Conservation (phyloP, 1,284 basidiomycete genomes). For the Lentinus polychrous region DNA sequence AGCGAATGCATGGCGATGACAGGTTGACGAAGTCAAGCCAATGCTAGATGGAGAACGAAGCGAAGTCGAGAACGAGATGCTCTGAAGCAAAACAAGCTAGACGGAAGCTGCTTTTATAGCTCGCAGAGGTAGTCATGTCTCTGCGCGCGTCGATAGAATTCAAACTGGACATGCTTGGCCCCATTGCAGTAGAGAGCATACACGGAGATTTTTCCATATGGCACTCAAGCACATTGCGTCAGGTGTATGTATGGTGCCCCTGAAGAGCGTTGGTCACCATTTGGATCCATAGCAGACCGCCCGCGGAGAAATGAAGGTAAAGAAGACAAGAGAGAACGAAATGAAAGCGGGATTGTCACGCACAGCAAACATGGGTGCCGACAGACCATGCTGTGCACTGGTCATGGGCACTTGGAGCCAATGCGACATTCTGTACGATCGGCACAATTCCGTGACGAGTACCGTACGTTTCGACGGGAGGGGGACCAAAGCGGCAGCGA, state of each 20-base stretch:
- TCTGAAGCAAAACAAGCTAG: neutral
- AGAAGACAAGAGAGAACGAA: neutral
- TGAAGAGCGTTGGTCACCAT: neutral
- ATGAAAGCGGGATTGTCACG: neutral
- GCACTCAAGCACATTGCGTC: neutral
- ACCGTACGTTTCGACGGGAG: neutral
- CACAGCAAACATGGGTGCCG: neutral
- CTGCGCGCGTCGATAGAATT: too few species aligned
- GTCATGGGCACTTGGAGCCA: neutral
- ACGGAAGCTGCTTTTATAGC: too few species aligned
- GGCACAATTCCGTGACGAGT: neutral
- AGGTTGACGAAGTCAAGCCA: too few species aligned
- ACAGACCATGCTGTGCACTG: neutral
- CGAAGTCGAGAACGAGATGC: neutral
- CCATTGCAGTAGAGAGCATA: neutral
- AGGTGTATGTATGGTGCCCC: neutral
- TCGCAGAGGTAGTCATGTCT: too few species aligned
- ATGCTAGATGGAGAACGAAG: too few species aligned
- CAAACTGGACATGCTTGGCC: neutral
- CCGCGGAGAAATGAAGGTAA: neutral
- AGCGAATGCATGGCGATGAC: slow-evolving; percentile 12
- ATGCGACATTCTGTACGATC: neutral
- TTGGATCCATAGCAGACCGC: neutral
- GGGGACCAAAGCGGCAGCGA: neutral
- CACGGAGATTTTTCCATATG: slow-evolving; percentile 6